Conservation (phyloP, 345 rosid species). For the Brassica juncea region DNA sequence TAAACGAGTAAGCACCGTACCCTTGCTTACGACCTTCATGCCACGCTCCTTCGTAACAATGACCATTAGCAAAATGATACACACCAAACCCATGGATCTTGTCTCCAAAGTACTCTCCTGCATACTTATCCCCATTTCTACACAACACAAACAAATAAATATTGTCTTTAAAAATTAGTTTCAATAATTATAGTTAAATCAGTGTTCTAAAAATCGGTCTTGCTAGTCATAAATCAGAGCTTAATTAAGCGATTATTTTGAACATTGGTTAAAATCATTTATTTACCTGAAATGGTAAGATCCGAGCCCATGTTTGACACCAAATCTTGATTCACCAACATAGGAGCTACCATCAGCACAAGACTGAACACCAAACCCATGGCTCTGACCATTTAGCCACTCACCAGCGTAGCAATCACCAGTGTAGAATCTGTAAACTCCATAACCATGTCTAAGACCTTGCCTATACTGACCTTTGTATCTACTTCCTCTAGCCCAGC, state of each 20-base stretch:
- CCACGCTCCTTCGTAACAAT: slow-evolving; percentile 97
- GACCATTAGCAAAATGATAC: slow-evolving; percentile 86
- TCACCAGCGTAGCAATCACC: slow-evolving; percentile 93
- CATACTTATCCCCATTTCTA: slow-evolving; percentile 91
- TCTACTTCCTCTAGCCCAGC: slow-evolving; percentile 96
- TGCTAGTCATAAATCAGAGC: no score
- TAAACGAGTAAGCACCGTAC: slow-evolving; percentile 77
- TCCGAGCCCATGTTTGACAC: slow-evolving; percentile 90
- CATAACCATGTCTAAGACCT: slow-evolving; percentile 85
- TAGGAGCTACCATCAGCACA: slow-evolving; percentile 90
- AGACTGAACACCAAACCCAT: slow-evolving; percentile 87
- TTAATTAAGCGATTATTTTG: not conserved
- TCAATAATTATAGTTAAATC: not conserved
- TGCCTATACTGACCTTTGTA: slow-evolving; percentile 85
- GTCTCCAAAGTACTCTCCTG: slow-evolving; percentile 93
- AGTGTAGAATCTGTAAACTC: slow-evolving; percentile 79
- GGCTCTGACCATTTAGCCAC: slow-evolving; percentile 94
- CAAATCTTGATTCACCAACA: slow-evolving; percentile 82
- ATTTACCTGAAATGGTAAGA: slow-evolving; percentile 86
- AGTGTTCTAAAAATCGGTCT: not conserved
- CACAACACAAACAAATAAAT: slow-evolving; percentile 10
- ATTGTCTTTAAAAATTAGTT: not conserved
- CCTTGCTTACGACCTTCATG: slow-evolving; percentile 96
- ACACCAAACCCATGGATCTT: slow-evolving; percentile 92
- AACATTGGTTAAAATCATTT: not conserved